These are phyloP conservation scores for Spiraea crenata DNA, from an alignment of 331 rosid genomes.

Conservation along the genomic window DNA sequence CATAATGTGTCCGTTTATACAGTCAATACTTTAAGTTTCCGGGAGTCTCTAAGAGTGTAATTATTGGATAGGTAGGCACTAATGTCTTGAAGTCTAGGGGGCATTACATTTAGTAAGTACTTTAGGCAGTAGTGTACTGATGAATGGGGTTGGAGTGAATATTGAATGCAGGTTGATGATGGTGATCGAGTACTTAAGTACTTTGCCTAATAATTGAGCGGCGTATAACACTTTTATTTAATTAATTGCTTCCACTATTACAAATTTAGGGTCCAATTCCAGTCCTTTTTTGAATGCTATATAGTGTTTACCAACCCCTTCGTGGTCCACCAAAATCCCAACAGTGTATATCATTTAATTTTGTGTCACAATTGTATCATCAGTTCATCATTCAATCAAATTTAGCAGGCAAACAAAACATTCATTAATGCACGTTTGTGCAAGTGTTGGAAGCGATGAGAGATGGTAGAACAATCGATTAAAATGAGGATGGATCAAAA, in stretches of 20 bases:
- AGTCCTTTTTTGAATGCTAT: neutral
- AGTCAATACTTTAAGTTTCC: too few relatives aligned
- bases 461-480: too few relatives aligned
- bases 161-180: conserved; percentile 2
- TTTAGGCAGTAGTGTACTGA: neutral
- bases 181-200: neutral
- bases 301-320: neutral
- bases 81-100: neutral
- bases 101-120: neutral
- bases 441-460: neutral
- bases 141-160: neutral
- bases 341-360: neutral
- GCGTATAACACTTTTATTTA: neutral
- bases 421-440: neutral
- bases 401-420: neutral
- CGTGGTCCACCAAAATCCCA: conserved; percentile 9
- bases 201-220: neutral
- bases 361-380: neutral
- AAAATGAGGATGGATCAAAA: too few relatives aligned
- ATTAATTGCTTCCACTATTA: neutral
- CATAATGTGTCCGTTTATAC: too few relatives aligned
- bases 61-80: neutral
- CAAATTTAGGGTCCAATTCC: neutral
- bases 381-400: neutral
- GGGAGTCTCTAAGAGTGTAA: neutral